Evolutionary conservation across 352 stramenopile genomes (phyloP), one percentile per base, ranked within the genome.

Genomic region (Thalassiosira mediterranea): DNA sequence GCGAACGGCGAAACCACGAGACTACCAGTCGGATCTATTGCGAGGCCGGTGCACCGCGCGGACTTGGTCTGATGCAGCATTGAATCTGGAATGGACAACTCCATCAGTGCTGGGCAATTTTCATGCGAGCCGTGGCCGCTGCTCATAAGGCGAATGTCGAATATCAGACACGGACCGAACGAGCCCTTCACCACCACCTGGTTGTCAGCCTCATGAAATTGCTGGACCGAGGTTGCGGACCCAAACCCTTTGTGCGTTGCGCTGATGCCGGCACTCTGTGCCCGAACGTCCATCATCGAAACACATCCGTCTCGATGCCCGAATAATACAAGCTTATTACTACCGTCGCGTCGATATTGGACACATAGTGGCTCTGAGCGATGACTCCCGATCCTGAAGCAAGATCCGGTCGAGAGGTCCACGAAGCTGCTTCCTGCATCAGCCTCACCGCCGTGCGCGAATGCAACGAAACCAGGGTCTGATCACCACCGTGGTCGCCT

Each of bases 301-400:
- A 78, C 31, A 48, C 48, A 64, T 53, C 73, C 73, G 42, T 82
- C 62, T n/a, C 73, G 73, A 60, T 82, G 52, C 10, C 73, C 73
- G 52, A 68, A 73, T 15, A 78, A 21, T 3, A 73, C 8, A 19
- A 75, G 44, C 21, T 75, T 25, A 1, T 48, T 61, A 11, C 26
- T 17, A n/a, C 54, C 40, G 1, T 61, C 51, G 7, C 2, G 23
- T 32, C 49, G 26, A 47, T 67, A 81, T 51, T 75, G 47, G 23
- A 81, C 19, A 57, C 56, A 76, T 3, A 81, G 21, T 48, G 57
- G 28, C 44, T 81, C 72, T 11, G 72, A 76, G 11, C 31, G 64
- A 0, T 56, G 61, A 21, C 47, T 42, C 25, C 32, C 51, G 48
- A 19, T 31, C 5, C 13, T 4, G 48, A 54, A 44, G 34, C 37